Evolutionary conservation across 139 green algal genomes (phyloP).

Genomic region (Protoeuglena noctilucae): DNA sequence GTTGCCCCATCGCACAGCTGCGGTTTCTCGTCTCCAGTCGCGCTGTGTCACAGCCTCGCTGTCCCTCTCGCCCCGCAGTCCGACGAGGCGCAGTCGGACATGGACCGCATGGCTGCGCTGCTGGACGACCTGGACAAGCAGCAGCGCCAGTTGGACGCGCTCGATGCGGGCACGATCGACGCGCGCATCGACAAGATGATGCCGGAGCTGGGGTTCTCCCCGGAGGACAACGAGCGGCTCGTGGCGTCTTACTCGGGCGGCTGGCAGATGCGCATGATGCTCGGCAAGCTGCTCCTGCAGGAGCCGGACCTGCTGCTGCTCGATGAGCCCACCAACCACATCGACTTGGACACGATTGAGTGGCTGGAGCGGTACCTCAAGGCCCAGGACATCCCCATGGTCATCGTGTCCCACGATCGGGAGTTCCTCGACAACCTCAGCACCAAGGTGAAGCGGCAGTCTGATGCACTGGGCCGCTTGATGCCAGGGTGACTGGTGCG

Average conservation of each 20-base stretch:
- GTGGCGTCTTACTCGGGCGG: constrained; percentile 65
- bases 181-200: constrained; percentile 96
- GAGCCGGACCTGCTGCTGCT: constrained; percentile 81
- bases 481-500: too few species aligned
- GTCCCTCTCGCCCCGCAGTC: too few species aligned
- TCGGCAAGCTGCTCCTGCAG: constrained; percentile 95
- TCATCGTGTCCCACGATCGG: constrained; percentile 91
- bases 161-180: constrained; percentile 67
- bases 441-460: too few species aligned
- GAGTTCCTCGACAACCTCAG: constrained; percentile 95
- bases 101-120: constrained; percentile 15
- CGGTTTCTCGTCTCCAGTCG: too few species aligned
- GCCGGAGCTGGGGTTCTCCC: constrained; percentile 85
- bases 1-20: too few species aligned
- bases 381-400: constrained; percentile 73
- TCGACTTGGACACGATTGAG: constrained; percentile 93
- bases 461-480: too few species aligned
- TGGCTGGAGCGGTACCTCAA: constrained; percentile 94
- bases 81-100: too few species aligned
- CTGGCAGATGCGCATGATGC: constrained; percentile 99
- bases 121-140: constrained; percentile 81
- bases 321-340: constrained; percentile 98
- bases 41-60: too few species aligned
- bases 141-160: constrained; percentile 49
- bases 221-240: constrained; percentile 73